These are phyloP conservation scores for Cinchona pubescens DNA, from an alignment of 257 asterid species.

Conservation along the genomic window DNA sequence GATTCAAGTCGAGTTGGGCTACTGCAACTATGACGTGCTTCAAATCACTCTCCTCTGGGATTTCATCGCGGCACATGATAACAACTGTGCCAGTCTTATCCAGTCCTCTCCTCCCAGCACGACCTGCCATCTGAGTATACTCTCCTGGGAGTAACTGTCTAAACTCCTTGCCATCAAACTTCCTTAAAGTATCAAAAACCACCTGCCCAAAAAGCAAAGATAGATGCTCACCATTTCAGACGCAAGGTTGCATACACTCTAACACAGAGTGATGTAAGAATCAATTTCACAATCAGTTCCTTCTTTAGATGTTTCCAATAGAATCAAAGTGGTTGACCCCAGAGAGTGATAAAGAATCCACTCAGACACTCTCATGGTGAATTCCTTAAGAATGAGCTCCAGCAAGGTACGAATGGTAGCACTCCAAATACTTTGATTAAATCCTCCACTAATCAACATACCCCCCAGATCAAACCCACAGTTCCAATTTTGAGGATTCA, in stretches of 20 bases:
- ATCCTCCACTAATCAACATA: background rate
- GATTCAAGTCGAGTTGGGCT: constrained; percentile 87
- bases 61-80: constrained; percentile 90
- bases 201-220: constrained; percentile 55
- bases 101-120: constrained; percentile 99
- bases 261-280: background rate
- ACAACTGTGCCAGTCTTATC: constrained; percentile 93
- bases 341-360: no score
- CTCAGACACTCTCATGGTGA: background rate
- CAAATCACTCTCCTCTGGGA: constrained; percentile 80
- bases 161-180: constrained; percentile 91
- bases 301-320: no score
- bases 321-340: no score
- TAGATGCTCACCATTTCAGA: background rate
- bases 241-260: background rate
- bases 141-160: constrained; percentile 95
- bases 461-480: background rate
- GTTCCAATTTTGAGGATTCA: background rate
- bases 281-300: background rate
- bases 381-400: background rate
- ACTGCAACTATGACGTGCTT: constrained; percentile 79
- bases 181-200: constrained; percentile 86
- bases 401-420: background rate
- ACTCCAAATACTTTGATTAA: background rate
- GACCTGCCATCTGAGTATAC: constrained; percentile 99